Base-by-base conservation (phyloP, 2,329 filamentous ascomycete genomes). In the Colletotrichum sp. region DNA sequence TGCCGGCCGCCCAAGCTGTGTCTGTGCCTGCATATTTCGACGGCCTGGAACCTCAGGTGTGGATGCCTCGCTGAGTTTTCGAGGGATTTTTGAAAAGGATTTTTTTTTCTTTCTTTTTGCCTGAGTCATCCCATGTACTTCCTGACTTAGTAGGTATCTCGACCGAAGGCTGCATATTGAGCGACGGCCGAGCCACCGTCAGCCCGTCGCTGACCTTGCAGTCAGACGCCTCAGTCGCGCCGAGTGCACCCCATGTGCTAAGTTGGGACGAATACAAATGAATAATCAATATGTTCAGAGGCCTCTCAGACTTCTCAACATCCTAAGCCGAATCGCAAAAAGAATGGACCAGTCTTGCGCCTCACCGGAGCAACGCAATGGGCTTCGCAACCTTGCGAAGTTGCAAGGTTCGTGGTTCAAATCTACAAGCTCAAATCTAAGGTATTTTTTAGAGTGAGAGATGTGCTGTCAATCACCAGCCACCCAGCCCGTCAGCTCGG, bases 381-480 rank as follows among this genome's bases (percentile, higher is more conserved):
- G 55, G 32, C 32, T 21, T 64, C 30, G 59, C 68, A 71, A 55
- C 59, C 59, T 60, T 64, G 59, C 68, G 36, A 62, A 28, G 52
- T 28, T 60, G 24, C 52, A 57, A 34, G 57, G 68, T 63, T 52
- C 26, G 59, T 64, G 36, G 24, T 30, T 65, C 67, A 6, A 26
- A 49, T 44, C 26, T 39, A 60, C 57, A 76, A 68, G 72, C 57
- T 74, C 59, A 28, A n/a, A 74, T 74, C 67, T 74, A 71, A 74
- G 64, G 64, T 76, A 59, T 26, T 28, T 30, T 59, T 64, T 76
- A 76, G 72, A 59, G 73, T 76, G 32, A 65, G 63, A 68, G 70
- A 75, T 72, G 39, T 60, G 30, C 70, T 68, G 73, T 71, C 62
- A 68, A 76, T 76, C 70, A n/a, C 65, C 34, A 52, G 30, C 72